Evolutionary conservation across 352 stramenopile genomes (phyloP).

Genomic region (Phytophthora megakarya): DNA sequence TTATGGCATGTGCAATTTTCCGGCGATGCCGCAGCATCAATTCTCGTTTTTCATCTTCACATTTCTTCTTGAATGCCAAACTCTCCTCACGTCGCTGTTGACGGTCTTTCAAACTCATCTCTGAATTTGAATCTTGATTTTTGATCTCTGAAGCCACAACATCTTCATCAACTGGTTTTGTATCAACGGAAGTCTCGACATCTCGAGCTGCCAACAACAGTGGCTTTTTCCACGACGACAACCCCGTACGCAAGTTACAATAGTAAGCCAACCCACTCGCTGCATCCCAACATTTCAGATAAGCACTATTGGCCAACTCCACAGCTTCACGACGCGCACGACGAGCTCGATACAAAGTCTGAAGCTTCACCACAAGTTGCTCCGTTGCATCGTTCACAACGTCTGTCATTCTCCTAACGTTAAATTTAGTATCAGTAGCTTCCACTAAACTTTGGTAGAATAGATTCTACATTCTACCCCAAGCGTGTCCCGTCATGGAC

Average conservation of each 20-base stretch:
- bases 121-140: not conserved
- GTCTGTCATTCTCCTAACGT: not conserved
- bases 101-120: constrained; percentile 33
- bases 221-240: constrained; percentile 54
- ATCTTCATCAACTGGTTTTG: not conserved
- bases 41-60: constrained; percentile 37
- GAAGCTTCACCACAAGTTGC: constrained; percentile 37
- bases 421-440: constrained; percentile 27
- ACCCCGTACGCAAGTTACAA: constrained; percentile 50
- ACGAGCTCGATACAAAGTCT: constrained; percentile 40
- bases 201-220: constrained; percentile 41
- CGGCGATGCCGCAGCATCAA: constrained; percentile 38
- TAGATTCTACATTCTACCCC: constrained; percentile 2
- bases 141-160: not conserved
- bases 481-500: constrained; percentile 35
- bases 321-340: constrained; percentile 35
- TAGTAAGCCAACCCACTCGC: constrained; percentile 52
- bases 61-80: constrained; percentile 41
- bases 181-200: not conserved
- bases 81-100: constrained; percentile 36
- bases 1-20: constrained; percentile 45
- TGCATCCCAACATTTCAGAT: constrained; percentile 56
- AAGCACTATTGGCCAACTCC: constrained; percentile 37
- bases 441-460: not conserved
- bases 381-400: constrained; percentile 11